phyloP scores from a whole-genome alignment of 2,329 filamentous ascomycete species.

The Claviceps sp. region DNA sequence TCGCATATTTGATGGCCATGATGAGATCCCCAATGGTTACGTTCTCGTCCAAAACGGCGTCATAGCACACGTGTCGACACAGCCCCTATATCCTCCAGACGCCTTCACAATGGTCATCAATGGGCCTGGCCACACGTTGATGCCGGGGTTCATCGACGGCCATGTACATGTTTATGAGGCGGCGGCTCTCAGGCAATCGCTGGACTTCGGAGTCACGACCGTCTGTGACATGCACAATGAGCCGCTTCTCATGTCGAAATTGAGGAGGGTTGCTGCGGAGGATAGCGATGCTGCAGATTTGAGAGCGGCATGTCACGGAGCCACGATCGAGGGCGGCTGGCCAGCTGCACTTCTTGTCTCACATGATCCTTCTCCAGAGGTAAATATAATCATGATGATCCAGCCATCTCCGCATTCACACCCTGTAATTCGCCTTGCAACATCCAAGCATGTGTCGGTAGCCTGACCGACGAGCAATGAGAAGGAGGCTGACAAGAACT shows the following conservation, averaged over 20 bases:
- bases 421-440: neutral
- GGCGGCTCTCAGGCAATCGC: slow-evolving; percentile 25
- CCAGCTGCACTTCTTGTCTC: slow-evolving; percentile 15
- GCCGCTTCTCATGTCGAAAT: slow-evolving; percentile 16
- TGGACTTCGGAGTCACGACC: slow-evolving; percentile 37
- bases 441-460: too few relatives aligned
- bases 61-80: slow-evolving; percentile 17
- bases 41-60: slow-evolving; percentile 27
- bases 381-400: neutral
- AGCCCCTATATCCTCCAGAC: slow-evolving; percentile 6
- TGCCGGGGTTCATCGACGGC: slow-evolving; percentile 37
- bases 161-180: slow-evolving; percentile 33
- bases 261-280: slow-evolving; percentile 13
- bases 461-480: too few relatives aligned
- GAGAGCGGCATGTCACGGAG: slow-evolving; percentile 33
- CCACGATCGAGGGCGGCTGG: slow-evolving; percentile 39
- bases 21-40: slow-evolving; percentile 24
- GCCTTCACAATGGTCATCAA: slow-evolving; percentile 18
- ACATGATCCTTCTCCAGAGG: slow-evolving; percentile 5
- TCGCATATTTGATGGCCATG: slow-evolving; percentile 32
- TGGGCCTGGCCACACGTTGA: slow-evolving; percentile 30
- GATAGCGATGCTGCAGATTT: slow-evolving; percentile 27
- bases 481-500: slow-evolving; percentile 15
- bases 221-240: slow-evolving; percentile 36
- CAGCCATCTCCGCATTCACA: neutral